phyloP scores from a whole-genome alignment of 75 land plant species.

The Chamaecyparis obtusa region DNA sequence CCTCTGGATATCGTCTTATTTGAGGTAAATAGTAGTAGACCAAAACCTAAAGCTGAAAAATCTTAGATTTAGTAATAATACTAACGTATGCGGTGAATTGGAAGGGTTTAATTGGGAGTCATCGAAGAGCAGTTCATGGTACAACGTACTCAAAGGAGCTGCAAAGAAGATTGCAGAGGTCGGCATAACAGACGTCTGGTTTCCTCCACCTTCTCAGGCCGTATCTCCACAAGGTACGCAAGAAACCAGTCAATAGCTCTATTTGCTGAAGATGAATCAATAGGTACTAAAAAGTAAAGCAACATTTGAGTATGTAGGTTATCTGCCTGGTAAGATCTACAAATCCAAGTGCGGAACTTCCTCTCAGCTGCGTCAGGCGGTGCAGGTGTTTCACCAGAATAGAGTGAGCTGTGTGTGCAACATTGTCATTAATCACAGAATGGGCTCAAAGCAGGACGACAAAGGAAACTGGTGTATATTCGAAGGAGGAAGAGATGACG shows the following conservation, averaged over 20 bases:
- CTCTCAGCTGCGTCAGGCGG: constrained; percentile 17
- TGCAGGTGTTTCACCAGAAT: constrained; percentile 20
- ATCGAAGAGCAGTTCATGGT: constrained; percentile 36
- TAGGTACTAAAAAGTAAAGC: too few species aligned
- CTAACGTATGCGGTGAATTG: too few species aligned
- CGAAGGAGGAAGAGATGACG: constrained; percentile 35
- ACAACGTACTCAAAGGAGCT: constrained; percentile 31
- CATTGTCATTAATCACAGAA: constrained; percentile 38
- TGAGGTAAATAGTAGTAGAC: background rate
- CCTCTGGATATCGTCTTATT: background rate
- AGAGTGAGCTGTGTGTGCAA: constrained; percentile 28
- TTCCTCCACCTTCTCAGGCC: constrained; percentile 73
- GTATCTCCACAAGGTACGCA: constrained; percentile 47
- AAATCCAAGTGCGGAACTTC: constrained; percentile 24
- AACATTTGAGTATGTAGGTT: constrained; percentile 10
- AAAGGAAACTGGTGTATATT: constrained; percentile 30
- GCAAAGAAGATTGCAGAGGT: constrained; percentile 46
- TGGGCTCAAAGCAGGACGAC: constrained; percentile 23
- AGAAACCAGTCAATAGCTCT: too few species aligned
- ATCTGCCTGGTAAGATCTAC: constrained; percentile 31
- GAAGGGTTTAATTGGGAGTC: constrained; percentile 60
- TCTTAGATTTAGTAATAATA: too few species aligned
- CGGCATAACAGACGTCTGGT: constrained; percentile 79
- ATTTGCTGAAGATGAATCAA: too few species aligned
- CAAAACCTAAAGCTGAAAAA: too few species aligned